Conservation (phyloP, 768 basidiomycete species). For the Suillus ampliporus region DNA sequence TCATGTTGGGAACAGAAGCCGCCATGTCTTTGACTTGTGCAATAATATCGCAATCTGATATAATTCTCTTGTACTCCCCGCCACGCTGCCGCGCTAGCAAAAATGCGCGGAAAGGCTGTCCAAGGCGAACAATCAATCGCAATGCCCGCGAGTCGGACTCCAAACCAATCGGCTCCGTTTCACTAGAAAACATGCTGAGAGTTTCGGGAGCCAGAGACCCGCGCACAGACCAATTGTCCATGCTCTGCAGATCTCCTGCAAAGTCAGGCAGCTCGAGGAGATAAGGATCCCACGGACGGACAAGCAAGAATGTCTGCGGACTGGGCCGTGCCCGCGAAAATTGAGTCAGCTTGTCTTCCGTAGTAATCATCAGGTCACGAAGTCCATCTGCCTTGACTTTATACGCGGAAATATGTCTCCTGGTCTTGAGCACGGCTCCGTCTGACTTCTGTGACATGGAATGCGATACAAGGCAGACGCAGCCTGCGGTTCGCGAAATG, state of each 20-base stretch:
- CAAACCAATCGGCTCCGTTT: not conserved
- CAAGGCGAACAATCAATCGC: constrained; percentile 10
- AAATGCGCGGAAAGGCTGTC: constrained; percentile 5
- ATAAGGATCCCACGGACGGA: not conserved
- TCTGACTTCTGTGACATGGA: not conserved
- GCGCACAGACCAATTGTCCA: not conserved
- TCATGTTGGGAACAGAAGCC: not conserved
- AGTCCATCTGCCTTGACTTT: not conserved
- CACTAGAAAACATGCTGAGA: not conserved
- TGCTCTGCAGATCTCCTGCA: not conserved
- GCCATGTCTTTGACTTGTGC: not conserved
- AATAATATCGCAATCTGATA: not conserved
- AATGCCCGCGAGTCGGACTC: constrained; percentile 1
- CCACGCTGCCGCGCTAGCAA: constrained; percentile 6
- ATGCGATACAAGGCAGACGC: not conserved
- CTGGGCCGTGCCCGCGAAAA: not conserved
- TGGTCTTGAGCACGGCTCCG: not conserved
- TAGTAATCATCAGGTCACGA: not conserved
- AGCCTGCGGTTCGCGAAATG: not conserved
- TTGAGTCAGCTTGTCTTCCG: not conserved
- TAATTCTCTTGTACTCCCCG: not conserved
- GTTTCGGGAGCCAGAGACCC: not conserved
- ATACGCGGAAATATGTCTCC: not conserved
- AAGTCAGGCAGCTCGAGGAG: not conserved
- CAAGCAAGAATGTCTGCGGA: not conserved